Evolutionary conservation across 139 green algal genomes (phyloP), one percentile per base, ranked within the genome.

Genomic region (Micractinium conductrix): DNA sequence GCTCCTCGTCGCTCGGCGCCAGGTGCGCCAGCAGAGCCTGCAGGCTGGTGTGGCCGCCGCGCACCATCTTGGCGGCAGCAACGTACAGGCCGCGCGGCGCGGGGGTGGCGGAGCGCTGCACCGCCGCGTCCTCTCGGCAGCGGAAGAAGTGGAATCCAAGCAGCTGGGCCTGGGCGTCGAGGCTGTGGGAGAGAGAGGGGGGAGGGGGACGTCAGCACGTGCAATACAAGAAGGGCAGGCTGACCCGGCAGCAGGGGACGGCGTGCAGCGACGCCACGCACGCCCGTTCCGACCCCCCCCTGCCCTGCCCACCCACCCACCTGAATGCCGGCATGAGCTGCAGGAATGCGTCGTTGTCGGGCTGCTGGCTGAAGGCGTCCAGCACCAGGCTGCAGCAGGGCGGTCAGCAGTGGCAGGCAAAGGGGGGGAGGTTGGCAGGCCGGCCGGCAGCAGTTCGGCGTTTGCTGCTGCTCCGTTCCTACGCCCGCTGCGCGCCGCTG

Each of bases 1-100:
- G 74, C 22, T 84, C 83, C 3, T 91, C 92, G 45, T 94, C 94
- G 6, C 68, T 48, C 0, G 94, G 94, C 8, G 74, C 43, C 48
- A 97, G 79, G 89, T 97, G 92, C 1, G 67, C 50, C 78, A 93
- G 86, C 78, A 98, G 75, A 3, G 79, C 90, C 69, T 94, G 83
- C 70, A 98, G 82, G 10, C 63, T 63, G 37, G 95, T 87, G 40
- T 89, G 58, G 1, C 86, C 87, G 17, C 42, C 85, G 38, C 43
- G 67, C 43, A 85, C 38, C 80, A 85, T 55, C 43, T 73, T 68
- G 45, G 81, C 81, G 30, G 81, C 81, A 0, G 55, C 81, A 4
- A 48, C 5, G 38, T 76, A 80, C 19, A 86, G 70, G 1, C 81
- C 81, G 1, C 17, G 4, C 0, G 69, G 81, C 1, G 81, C 62